phyloP scores from a whole-genome alignment of 345 rosid genomes.

The Lumnitzera racemosa region DNA sequence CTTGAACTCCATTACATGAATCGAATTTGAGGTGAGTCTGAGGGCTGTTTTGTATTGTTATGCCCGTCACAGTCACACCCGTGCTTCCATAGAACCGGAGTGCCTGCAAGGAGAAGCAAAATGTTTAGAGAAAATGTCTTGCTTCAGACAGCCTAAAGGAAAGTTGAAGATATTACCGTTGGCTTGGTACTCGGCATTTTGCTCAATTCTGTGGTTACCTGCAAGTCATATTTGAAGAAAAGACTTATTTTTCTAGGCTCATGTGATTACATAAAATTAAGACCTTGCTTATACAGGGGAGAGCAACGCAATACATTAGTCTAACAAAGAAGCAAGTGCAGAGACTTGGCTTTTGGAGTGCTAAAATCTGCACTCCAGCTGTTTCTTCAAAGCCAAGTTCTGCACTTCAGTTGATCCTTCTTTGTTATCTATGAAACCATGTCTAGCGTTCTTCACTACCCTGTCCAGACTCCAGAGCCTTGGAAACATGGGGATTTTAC shows the following conservation, averaged over 20 bases:
- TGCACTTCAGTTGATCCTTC: too few species aligned
- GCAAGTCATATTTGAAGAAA: conserved; percentile 8
- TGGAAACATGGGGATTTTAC: conserved; percentile 10
- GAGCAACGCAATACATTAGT: background rate
- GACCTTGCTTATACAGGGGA: background rate
- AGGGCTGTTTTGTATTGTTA: conserved; percentile 84
- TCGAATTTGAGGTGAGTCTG: conserved; percentile 89
- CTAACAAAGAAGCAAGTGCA: too few species aligned
- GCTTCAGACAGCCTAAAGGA: background rate
- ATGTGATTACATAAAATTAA: too few species aligned
- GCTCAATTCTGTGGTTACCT: conserved; percentile 27
- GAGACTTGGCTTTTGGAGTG: too few species aligned
- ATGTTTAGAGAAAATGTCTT: background rate
- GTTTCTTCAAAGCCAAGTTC: too few species aligned
- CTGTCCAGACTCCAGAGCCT: too few species aligned
- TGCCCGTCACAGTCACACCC: conserved; percentile 57
- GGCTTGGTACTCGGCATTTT: conserved; percentile 71
- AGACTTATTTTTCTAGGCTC: background rate
- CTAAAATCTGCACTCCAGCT: too few species aligned
- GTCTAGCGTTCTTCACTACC: too few species aligned
- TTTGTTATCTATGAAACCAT: too few species aligned
- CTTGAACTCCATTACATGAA: conserved; percentile 50
- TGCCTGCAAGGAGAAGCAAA: conserved; percentile 37
- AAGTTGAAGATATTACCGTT: conserved; percentile 33
- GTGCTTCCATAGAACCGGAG: conserved; percentile 77